These are phyloP conservation scores for Boletellus ananiceps DNA, from an alignment of 768 basidiomycete species.

Conservation along the genomic window DNA sequence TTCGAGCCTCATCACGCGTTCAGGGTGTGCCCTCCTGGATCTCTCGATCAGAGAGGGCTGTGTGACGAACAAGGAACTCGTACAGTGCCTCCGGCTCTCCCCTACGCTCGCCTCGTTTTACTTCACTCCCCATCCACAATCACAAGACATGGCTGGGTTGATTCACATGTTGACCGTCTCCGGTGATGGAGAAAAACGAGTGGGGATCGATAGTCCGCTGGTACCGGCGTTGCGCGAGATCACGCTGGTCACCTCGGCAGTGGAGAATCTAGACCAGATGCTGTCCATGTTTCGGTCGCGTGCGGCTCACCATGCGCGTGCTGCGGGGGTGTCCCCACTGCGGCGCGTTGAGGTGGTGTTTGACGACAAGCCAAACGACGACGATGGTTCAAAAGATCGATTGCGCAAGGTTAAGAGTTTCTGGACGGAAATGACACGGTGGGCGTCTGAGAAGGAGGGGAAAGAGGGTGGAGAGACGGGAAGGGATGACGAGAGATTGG, in stretches of 20 bases:
- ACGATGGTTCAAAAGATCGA: not conserved
- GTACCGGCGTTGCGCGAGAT: slow-evolving; percentile 12
- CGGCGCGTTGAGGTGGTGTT: slow-evolving; percentile 4
- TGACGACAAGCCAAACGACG: no score
- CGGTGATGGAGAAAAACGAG: not conserved
- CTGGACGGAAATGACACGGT: not conserved
- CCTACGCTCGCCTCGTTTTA: slow-evolving; percentile 7
- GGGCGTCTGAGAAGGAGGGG: not conserved
- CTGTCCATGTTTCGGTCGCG: slow-evolving; percentile 12
- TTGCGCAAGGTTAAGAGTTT: not conserved
- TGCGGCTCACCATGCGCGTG: not conserved
- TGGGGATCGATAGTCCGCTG: not conserved
- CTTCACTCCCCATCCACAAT: slow-evolving; percentile 14
- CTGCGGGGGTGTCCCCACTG: slow-evolving; percentile 3
- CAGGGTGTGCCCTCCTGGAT: slow-evolving; percentile 8
- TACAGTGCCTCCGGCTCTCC: slow-evolving; percentile 16
- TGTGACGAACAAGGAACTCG: slow-evolving; percentile 14
- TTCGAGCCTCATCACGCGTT: slow-evolving; percentile 13
- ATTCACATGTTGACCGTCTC: slow-evolving; percentile 6
- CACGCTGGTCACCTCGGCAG: slow-evolving; percentile 13
- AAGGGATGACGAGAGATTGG: not conserved
- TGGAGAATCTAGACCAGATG: slow-evolving; percentile 8
- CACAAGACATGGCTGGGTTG: slow-evolving; percentile 9
- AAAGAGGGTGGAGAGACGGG: not conserved
- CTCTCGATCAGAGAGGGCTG: slow-evolving; percentile 13